Percentiles rank a stretch among this genome's conserved stretches.
Conservation (phyloP, 2,329 filamentous ascomycete species). For the Helotiales sp. region DNA sequence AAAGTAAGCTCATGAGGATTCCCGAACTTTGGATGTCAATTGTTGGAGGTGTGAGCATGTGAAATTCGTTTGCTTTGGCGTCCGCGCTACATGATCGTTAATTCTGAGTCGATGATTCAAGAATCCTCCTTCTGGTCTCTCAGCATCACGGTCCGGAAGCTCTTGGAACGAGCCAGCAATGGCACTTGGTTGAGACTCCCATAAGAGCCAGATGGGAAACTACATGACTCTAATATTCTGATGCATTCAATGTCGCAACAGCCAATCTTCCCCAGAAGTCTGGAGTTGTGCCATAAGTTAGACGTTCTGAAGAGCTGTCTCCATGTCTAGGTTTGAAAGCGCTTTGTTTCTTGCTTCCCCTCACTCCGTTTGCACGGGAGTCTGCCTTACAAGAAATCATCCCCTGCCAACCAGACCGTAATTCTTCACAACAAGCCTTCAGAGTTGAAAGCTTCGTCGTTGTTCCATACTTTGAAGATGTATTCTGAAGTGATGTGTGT, state of each 20-base stretch:
- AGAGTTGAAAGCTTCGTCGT: neutral
- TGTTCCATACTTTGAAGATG: neutral
- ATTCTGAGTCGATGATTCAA: neutral
- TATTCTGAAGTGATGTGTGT: neutral
- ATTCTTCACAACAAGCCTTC: neutral
- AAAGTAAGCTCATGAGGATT: conserved; percentile 33
- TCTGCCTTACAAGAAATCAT: neutral
- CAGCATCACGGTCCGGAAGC: neutral
- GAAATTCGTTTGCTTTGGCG: conserved; percentile 1
- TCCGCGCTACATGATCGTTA: neutral
- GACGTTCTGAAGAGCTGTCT: neutral
- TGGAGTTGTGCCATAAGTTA: neutral
- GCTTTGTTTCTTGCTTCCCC: neutral
- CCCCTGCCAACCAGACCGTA: neutral
- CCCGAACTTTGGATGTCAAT: conserved; percentile 5
- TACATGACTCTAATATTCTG: neutral
- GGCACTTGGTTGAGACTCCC: neutral
- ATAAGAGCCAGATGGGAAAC: no score
- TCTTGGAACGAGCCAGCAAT: neutral
- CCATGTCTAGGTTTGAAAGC: no score
- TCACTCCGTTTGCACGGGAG: conserved; percentile 3
- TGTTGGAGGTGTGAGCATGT: conserved; percentile 2
- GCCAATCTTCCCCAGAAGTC: neutral
- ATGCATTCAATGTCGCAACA: neutral
- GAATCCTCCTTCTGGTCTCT: neutral